These are phyloP conservation scores for Podospora conica DNA, from an alignment of 495 filamentous ascomycete genomes.

Conservation along the genomic window DNA sequence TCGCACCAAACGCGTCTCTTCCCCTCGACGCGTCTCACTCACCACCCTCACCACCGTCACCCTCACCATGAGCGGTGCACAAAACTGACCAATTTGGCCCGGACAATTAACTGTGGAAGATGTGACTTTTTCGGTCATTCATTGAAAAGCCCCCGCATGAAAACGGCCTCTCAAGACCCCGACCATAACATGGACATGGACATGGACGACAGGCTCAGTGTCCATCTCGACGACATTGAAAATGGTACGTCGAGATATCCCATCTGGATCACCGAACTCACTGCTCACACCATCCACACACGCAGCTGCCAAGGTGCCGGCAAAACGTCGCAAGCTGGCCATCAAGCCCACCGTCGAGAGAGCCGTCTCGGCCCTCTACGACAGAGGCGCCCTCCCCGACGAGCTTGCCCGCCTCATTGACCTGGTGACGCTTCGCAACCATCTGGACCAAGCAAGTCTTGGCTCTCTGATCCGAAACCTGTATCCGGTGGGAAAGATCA, in stretches of 20 bases:
- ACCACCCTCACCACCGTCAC: neutral
- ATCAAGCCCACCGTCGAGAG: constrained; percentile 45
- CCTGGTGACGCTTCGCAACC: constrained; percentile 56
- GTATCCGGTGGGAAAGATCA: constrained; percentile 62
- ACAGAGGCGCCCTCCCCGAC: constrained; percentile 56
- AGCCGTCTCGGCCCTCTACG: constrained; percentile 49
- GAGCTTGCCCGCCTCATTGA: constrained; percentile 59
- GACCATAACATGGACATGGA: neutral
- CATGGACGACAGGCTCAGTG: constrained; percentile 10
- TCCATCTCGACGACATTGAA: constrained; percentile 24
- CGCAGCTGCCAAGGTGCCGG: constrained; percentile 45
- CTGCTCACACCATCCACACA: neutral
- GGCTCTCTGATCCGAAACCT: constrained; percentile 63
- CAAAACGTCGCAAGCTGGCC: constrained; percentile 40
- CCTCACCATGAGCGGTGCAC: neutral
- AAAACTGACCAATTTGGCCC: neutral
- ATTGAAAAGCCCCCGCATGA: neutral
- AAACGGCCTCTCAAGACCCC: neutral
- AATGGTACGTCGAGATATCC: constrained; percentile 15
- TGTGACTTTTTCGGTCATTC: neutral
- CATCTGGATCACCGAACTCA: neutral
- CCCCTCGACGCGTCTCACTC: neutral
- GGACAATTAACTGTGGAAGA: neutral
- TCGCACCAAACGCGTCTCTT: neutral
- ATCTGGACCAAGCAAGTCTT: constrained; percentile 69